Base-by-base conservation (phyloP, 2,329 filamentous ascomycete genomes). In the Pezicula neosporulosa region DNA sequence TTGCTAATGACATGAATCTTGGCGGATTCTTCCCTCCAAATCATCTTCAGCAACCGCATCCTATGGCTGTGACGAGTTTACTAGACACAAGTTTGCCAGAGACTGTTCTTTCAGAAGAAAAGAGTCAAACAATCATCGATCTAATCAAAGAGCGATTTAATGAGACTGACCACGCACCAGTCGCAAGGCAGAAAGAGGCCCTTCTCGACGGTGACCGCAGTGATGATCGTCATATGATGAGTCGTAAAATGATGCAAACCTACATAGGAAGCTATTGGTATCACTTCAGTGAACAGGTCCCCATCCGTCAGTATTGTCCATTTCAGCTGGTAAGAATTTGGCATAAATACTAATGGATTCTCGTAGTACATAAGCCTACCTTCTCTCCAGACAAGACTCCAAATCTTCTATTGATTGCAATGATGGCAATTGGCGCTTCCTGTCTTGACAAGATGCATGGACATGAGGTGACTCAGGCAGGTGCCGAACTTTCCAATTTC, bases 261-360 rank as follows among this genome's bases (percentile, higher is more conserved):
- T 97, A 97, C 64, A 91, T 96, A 58, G 82, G 85, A 10, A 96
- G 91, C 2, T 99, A 95, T 69, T 99, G 94, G 94, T 79, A 88
- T 48, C 88, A 97, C 68, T 96, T 97, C 64, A 95, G 94, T 68
- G 87, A 92, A 49, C 94, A 97, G 67, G 78, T 97, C 56, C 94
- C 94, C 1, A 96, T 99, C 53, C 76, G 66, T 68, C 56, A 51
- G 63, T 54, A 19, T 18, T 21, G 16, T 30, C 35, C 3, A 16
- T 24, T 45, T 30, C n/a, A 10, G 3, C 13, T 35, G 24, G 12
- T 43, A 28, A 10, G 5, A 28, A 33, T 12, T 33, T 45, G 9
- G 15, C 15, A 27, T 42, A 10, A 5, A 15, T 13, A 21, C 39
- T 42, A 42, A 42, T 42, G 16, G 12, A 27, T 21, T 37, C 24